Evolutionary conservation across 164 flowering plant species (phyloP).

Genomic region (Piper longum): DNA sequence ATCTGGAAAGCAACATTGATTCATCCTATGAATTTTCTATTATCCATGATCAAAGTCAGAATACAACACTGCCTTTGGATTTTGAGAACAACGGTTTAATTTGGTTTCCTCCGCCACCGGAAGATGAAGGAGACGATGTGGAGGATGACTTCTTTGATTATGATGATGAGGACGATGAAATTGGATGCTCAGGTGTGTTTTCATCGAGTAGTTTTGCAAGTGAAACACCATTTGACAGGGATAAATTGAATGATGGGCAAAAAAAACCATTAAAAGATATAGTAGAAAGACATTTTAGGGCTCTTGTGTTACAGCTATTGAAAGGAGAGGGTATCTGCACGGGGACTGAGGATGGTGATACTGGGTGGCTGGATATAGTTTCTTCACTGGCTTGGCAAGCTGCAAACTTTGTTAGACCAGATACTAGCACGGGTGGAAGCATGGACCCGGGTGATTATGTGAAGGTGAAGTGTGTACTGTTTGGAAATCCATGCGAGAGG

Average conservation of each 20-base stretch:
- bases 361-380: conserved; percentile 66
- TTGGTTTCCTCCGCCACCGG: conserved; percentile 91
- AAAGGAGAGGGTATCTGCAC: conserved; percentile 50
- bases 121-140: conserved; percentile 48
- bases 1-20: conserved; percentile 30
- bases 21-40: conserved; percentile 26
- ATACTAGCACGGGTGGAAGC: conserved; percentile 82
- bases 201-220: conserved; percentile 37
- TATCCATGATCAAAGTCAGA: conserved; percentile 18
- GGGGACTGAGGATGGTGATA: conserved; percentile 22
- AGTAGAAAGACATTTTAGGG: conserved; percentile 75
- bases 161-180: conserved; percentile 83
- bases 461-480: conserved; percentile 77
- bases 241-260: conserved; percentile 33
- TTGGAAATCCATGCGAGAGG: conserved; percentile 76
- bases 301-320: conserved; percentile 84
- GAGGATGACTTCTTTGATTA: conserved; percentile 49
- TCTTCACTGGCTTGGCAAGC: conserved; percentile 87
- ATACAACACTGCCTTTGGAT: conserved; percentile 41
- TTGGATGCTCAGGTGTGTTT: conserved; percentile 37
- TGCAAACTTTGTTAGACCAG: conserved; percentile 84
- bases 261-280: conserved; percentile 58
- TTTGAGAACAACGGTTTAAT: conserved; percentile 64
- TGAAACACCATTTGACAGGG: conserved; percentile 29
- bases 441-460: conserved; percentile 96